Evolutionary conservation across 805 yeast genomes (phyloP).

Genomic region (Isabelozyma rhagii): DNA sequence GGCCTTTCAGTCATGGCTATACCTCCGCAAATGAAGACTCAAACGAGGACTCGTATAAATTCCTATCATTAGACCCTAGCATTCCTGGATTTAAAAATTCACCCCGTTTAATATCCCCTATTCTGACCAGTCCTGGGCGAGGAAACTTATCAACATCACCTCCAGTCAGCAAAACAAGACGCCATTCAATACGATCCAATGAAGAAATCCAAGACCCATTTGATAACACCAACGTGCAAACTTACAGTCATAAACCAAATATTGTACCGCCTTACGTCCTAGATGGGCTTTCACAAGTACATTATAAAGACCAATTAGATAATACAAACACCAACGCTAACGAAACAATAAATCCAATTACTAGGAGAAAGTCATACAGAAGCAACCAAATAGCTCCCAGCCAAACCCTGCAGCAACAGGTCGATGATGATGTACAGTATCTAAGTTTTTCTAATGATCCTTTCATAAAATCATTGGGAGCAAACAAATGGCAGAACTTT

Average conservation of each 20-base stretch:
- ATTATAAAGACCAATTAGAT: conserved; percentile 34
- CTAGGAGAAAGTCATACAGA: neutral
- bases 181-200: neutral
- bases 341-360: conserved; percentile 5
- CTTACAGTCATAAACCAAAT: conserved; percentile 35
- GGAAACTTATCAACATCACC: neutral
- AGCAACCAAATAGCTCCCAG: neutral
- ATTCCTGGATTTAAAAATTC: neutral
- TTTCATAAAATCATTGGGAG: conserved; percentile 29
- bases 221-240: conserved; percentile 20
- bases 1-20: neutral
- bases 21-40: neutral
- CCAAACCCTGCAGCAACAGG: neutral
- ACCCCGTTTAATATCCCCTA: neutral
- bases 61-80: neutral
- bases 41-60: neutral
- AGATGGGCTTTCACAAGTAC: conserved; percentile 47
- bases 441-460: conserved; percentile 37
- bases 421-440: conserved; percentile 28
- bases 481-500: conserved; percentile 51
- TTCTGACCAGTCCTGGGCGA: neutral
- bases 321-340: conserved; percentile 26
- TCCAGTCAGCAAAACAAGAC: neutral
- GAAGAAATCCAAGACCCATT: conserved; percentile 19
- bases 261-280: conserved; percentile 63